Conservation (phyloP, 2,329 filamentous ascomycete genomes). For the Paraconiothyrium sp. region DNA sequence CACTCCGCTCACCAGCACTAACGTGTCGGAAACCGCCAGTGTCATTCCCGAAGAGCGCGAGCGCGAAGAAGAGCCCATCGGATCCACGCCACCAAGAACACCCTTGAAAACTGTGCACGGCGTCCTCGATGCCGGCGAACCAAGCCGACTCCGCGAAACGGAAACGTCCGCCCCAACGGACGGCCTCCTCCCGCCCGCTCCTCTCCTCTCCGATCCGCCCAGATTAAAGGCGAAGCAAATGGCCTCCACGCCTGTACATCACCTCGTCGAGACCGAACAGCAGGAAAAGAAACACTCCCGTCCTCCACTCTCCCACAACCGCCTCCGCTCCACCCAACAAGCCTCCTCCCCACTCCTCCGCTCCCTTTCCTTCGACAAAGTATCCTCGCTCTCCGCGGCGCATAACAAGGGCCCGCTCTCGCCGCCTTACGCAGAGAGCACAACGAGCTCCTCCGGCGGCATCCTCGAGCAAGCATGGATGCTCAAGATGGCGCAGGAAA, state of each 20-base stretch:
- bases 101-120: slow-evolving; percentile 36
- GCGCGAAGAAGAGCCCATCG: slow-evolving; percentile 41
- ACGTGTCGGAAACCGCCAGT: slow-evolving; percentile 65
- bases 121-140: slow-evolving; percentile 37
- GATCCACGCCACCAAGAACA: slow-evolving; percentile 46
- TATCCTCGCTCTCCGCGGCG: slow-evolving; percentile 34
- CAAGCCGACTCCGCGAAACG: slow-evolving; percentile 27
- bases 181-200: slow-evolving; percentile 38
- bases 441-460: slow-evolving; percentile 49
- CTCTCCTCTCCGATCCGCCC: slow-evolving; percentile 36
- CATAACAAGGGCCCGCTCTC: slow-evolving; percentile 27
- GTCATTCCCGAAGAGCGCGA: slow-evolving; percentile 46
- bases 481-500: slow-evolving; percentile 92
- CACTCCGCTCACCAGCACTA: slow-evolving; percentile 62
- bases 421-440: slow-evolving; percentile 35
- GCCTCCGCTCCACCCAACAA: slow-evolving; percentile 43
- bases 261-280: slow-evolving; percentile 17
- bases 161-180: slow-evolving; percentile 30
- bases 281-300: slow-evolving; percentile 28
- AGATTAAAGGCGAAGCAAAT: slow-evolving; percentile 34
- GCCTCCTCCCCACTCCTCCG: slow-evolving; percentile 48
- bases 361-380: slow-evolving; percentile 45
- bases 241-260: slow-evolving; percentile 18
- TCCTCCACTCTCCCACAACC: slow-evolving; percentile 41
- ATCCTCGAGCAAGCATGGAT: slow-evolving; percentile 87